Conservation (phyloP, 768 basidiomycete species). For the Suillus americanus region DNA sequence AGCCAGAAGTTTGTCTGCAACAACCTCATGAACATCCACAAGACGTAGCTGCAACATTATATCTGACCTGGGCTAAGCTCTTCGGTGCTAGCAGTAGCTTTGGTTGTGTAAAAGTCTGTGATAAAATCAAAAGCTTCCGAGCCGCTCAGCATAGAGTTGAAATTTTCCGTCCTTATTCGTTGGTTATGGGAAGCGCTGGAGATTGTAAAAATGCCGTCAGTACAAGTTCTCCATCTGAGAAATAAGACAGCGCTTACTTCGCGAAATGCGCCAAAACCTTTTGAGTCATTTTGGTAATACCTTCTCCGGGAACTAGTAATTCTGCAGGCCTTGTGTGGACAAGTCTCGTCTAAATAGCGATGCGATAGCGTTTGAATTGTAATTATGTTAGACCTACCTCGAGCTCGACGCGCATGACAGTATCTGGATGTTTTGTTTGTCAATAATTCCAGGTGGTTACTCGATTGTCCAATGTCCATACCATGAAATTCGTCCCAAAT, state of each 20-base stretch:
- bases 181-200: conserved; percentile 33
- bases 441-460: conserved; percentile 1
- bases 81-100: conserved; percentile 42
- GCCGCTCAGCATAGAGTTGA: conserved; percentile 54
- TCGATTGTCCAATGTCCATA: conserved; percentile 25
- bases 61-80: conserved; percentile 45
- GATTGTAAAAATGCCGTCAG: conserved; percentile 27
- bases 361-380: conserved; percentile 3
- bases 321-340: conserved; percentile 85
- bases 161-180: conserved; percentile 64
- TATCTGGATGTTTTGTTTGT: conserved; percentile 47
- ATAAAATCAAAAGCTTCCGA: conserved; percentile 69
- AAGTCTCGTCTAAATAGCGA: conserved; percentile 66
- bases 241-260: conserved; percentile 42
- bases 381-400: conserved; percentile 52
- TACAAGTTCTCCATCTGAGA: conserved; percentile 7
- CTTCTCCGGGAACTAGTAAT: conserved; percentile 60
- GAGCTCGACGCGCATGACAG: conserved; percentile 82
- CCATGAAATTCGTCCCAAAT: conserved; percentile 92
- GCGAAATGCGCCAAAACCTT: conserved; percentile 74
- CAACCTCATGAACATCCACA: neutral
- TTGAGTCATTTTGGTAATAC: conserved; percentile 66
- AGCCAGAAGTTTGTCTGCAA: conserved; percentile 60
- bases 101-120: conserved; percentile 64
- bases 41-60: conserved; percentile 14